Base-by-base conservation (phyloP, 2,329 filamentous ascomycete genomes). In the Curvularia verruculosa region DNA sequence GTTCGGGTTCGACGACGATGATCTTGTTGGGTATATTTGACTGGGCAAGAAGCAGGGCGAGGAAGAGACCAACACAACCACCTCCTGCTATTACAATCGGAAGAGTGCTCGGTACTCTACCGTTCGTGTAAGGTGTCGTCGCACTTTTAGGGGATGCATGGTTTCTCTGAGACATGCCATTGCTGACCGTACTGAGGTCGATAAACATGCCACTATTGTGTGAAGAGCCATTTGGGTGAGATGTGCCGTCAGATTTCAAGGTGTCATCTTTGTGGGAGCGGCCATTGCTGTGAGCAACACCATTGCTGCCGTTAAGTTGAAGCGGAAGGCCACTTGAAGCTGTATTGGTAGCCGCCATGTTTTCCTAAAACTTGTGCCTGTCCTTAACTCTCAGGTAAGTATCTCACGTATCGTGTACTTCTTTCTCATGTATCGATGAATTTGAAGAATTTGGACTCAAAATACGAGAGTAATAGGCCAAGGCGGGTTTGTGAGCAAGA, bases 21-120 rank as follows among this genome's bases (percentile, higher is more conserved):
- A 79, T 62, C 12, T 59, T 61, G 39, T 75, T 72, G 18, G 70
- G 64, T 12, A 78, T 70, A 6, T 66, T 54, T 2, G 72, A 70
- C 54, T 75, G 68, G 1, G 68, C 64, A 39, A 80, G 73, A 21
- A 77, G 72, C 26, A 78, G 69, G 3, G 76, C 75, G 40, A 77
- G 73, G 49, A 80, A 74, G 21, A 78, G 74, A 19, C 78, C 77
- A 2, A 78, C 74, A 45, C 75, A 77, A 21, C 77, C 78, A 7
- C 75, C 78, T 37, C 78, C 77, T 41, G 77, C 70, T 39, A 79
- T 70, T 8, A 79, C 60, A 19, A 79, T 66, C 8, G 70, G 71
- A 6, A 67, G 64, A 0, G 50, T 12, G 19, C 36, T 45, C 13
- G 37, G 18, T 40, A 21, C 15, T 28, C 15, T 18, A 3, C 40